phyloP scores from a whole-genome alignment of 2,329 filamentous ascomycete genomes.

The Trichoderma arundinaceum region DNA sequence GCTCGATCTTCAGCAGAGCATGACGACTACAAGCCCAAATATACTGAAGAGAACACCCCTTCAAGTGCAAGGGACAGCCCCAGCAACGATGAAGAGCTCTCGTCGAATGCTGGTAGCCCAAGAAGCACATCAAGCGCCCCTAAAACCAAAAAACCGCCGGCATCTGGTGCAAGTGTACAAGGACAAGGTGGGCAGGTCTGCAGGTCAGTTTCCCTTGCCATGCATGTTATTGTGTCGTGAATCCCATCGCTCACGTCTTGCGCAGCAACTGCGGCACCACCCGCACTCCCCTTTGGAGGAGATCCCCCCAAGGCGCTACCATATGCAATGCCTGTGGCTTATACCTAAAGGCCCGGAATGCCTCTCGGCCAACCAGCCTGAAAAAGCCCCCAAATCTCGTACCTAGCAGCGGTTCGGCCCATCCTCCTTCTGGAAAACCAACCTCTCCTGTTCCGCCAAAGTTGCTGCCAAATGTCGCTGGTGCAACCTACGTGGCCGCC shows the following conservation, averaged over 20 bases:
- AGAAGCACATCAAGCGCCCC: conserved; percentile 35
- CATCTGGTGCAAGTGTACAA: conserved; percentile 32
- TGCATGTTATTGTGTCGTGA: background rate
- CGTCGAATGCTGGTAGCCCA: conserved; percentile 42
- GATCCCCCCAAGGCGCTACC: conserved; percentile 88
- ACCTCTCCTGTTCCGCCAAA: conserved; percentile 49
- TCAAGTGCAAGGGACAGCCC: conserved; percentile 39
- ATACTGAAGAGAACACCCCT: conserved; percentile 39
- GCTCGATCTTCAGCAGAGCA: conserved; percentile 37
- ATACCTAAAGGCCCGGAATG: conserved; percentile 92
- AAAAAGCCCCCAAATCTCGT: conserved; percentile 72
- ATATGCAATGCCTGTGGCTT: conserved; percentile 98
- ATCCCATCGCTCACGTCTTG: conserved; percentile 26
- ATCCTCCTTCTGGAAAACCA: conserved; percentile 50
- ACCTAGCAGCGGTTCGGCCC: conserved; percentile 47
- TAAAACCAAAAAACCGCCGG: conserved; percentile 31
- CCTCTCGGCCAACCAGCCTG: conserved; percentile 85
- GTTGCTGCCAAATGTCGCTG: conserved; percentile 48
- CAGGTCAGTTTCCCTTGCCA: conserved; percentile 59
- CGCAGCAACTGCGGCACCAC: conserved; percentile 92
- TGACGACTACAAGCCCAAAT: conserved; percentile 35
- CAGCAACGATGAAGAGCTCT: conserved; percentile 35
- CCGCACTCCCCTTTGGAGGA: conserved; percentile 90
- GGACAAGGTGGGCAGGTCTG: conserved; percentile 68
- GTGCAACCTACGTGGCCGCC: conserved; percentile 76